Conservation (phyloP, 2,329 filamentous ascomycete genomes). For the Aspergillus sp. region DNA sequence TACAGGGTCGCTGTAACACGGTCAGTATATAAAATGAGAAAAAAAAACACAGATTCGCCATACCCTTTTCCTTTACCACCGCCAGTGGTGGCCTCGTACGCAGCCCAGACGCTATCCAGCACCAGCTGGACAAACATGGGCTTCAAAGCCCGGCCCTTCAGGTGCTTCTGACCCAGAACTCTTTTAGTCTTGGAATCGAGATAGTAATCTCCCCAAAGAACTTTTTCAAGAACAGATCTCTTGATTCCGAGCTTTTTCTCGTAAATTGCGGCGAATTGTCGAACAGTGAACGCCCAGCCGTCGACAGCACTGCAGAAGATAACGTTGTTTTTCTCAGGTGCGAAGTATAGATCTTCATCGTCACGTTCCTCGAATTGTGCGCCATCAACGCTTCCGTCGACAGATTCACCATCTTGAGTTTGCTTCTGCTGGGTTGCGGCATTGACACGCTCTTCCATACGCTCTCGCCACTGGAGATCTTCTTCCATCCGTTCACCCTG, state of each 20-base stretch:
- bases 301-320: constrained; percentile 98
- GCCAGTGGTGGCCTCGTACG: constrained; percentile 86
- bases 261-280: constrained; percentile 89
- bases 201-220: constrained; percentile 96
- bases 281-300: constrained; percentile 97
- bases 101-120: constrained; percentile 92
- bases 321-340: constrained; percentile 97
- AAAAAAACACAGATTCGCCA: constrained; percentile 22
- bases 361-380: constrained; percentile 81
- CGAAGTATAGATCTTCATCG: constrained; percentile 97
- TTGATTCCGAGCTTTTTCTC: constrained; percentile 98
- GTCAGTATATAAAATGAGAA: constrained; percentile 30
- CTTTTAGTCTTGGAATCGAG: constrained; percentile 96
- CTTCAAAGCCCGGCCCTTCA: constrained; percentile 88
- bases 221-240: constrained; percentile 80
- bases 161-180: constrained; percentile 82
- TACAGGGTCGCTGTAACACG: constrained; percentile 62
- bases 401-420: constrained; percentile 46
- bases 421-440: constrained; percentile 59
- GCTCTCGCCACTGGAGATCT: constrained; percentile 91
- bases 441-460: constrained; percentile 80
- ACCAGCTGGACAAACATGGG: constrained; percentile 98
- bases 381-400: constrained; percentile 49
- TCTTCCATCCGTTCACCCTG: constrained; percentile 99
- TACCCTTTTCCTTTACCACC: constrained; percentile 79